These are phyloP conservation scores for Coniferiporia weirii DNA, from an alignment of 1,284 basidiomycete species.

Conservation along the genomic window DNA sequence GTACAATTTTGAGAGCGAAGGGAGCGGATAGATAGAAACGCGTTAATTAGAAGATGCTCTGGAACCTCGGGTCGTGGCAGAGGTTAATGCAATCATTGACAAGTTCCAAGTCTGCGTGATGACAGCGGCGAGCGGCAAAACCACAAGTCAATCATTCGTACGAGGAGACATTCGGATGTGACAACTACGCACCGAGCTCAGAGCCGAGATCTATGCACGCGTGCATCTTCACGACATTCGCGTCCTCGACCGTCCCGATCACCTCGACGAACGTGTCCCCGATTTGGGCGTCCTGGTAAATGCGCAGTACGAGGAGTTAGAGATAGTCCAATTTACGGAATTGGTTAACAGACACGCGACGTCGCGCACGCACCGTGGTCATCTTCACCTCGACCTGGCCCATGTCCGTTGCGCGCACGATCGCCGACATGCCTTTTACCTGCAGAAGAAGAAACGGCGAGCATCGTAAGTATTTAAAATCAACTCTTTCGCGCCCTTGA, in stretches of 20 bases:
- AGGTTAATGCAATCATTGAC: slow-evolving; percentile 62
- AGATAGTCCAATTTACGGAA: slow-evolving; percentile 4
- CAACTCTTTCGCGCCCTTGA: too few relatives aligned
- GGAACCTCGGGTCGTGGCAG: slow-evolving; percentile 58
- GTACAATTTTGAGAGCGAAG: background rate
- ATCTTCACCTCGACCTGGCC: slow-evolving; percentile 61
- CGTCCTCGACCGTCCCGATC: slow-evolving; percentile 62
- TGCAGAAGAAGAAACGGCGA: slow-evolving; percentile 26
- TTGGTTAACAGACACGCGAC: too few relatives aligned
- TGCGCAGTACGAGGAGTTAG: too few relatives aligned
- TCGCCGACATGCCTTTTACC: slow-evolving; percentile 51
- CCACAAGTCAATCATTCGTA: too few relatives aligned
- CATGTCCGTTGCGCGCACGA: slow-evolving; percentile 68
- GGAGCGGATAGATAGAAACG: background rate
- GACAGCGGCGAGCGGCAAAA: background rate
- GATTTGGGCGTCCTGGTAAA: slow-evolving; percentile 41
- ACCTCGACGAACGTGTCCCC: slow-evolving; percentile 66
- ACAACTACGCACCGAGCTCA: slow-evolving; percentile 53
- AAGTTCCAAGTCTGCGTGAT: slow-evolving; percentile 53
- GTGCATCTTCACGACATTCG: slow-evolving; percentile 58
- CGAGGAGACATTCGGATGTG: background rate
- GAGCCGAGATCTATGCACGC: slow-evolving; percentile 58
- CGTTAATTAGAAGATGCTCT: slow-evolving; percentile 39
- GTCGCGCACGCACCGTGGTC: slow-evolving; percentile 39
- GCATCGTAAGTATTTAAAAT: too few relatives aligned